Evolutionary conservation across 805 yeast genomes (phyloP), one percentile per base, ranked within the genome.

Genomic region (Kazachstania viticola): DNA sequence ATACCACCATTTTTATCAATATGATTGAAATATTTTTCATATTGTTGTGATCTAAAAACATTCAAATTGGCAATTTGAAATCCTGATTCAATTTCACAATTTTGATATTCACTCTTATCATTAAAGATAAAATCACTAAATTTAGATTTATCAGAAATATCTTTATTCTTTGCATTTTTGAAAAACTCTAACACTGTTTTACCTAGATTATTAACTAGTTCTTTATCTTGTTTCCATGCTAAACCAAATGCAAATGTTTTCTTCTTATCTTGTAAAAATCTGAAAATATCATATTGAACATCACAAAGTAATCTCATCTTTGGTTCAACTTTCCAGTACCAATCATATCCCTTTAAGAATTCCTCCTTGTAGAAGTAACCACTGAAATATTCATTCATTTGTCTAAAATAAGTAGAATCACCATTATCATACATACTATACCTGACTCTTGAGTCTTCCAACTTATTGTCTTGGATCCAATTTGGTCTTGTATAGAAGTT

Each of bases 251-350:
- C 83, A 54, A 80, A 79, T 31, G 63, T 65, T 60, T 76, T 71
- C 38, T 69, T 62, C 51, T 76, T 71, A 48, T 74, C 81, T 44
- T 70, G 70, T 88, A 81, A 78, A 58, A 61, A 78, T 56, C 73
- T 69, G 67, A 81, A 81, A 6, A 79, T 55, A 51, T 81, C 94
- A 56, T 76, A 75, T 45, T 73, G 74, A 33, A 83, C 61, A 53
- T 81, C 82, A 60, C 93, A 82, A 56, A 59, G 69, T 45, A 79
- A 67, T 53, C 71, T 67, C 45, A 79, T 72, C 42, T 72, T 79
- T 5, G 94, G 94, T 58, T 83, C 94, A 26, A 83, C 83, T 54
- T 93, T 73, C 94, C 94, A 83, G 64, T 79, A 79, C 67, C 76
- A 83, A 49, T 76, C 79, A 67, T 75, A 82, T 19, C 71, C 69